Base-by-base conservation (phyloP, 257 asterid genomes). In the Nicotiana tomentosiformis region DNA sequence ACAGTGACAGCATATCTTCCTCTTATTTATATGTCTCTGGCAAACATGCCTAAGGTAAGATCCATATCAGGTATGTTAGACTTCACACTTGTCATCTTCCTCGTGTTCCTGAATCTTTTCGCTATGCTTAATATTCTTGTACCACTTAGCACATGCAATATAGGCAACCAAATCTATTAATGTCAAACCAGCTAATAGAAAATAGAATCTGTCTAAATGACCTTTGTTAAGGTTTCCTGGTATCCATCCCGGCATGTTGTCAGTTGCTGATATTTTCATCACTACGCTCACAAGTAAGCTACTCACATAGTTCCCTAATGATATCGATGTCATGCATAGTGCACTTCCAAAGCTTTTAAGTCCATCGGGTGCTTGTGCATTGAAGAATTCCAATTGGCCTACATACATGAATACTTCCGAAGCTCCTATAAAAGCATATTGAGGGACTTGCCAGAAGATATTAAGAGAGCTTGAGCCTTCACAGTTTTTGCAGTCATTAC, bases 331-430 rank as follows among this genome's bases (percentile, higher is more conserved):
- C 99, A 94, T 93, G 66, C 98, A 93, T 5, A 96, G 94, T 12
- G 99, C 98, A 65, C 98, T 96, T 4, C 98, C 99, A 17, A 96
- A 96, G 91, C 98, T 96, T 90, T 96, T 94, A 6, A 94, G 92
- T 5, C 98, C 97, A 35, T 96, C 97, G 0, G 99, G 99, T 1
- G 98, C 96, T 79, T 94, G 97, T 2, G 94, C 96, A 2, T 96
- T 94, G 88, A 96, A 96, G 81, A 96, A 94, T 90, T 96, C 99
- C 18, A 94, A 58, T 80, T 95, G 99, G 5, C 94, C 98, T 1
- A 94, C 98, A n/a, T 93, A 96, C 98, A 96, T 94, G 82, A 96
- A 96, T 76, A 94, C 98, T 67, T 94, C 99, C 0, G 98, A 96
- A 16, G 99, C 99, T 0, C 98, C 99, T 8, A 96, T 90, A 0